Base-by-base conservation (phyloP, 176 grass and related monocot genomes). In the Dactylis glomerata region DNA sequence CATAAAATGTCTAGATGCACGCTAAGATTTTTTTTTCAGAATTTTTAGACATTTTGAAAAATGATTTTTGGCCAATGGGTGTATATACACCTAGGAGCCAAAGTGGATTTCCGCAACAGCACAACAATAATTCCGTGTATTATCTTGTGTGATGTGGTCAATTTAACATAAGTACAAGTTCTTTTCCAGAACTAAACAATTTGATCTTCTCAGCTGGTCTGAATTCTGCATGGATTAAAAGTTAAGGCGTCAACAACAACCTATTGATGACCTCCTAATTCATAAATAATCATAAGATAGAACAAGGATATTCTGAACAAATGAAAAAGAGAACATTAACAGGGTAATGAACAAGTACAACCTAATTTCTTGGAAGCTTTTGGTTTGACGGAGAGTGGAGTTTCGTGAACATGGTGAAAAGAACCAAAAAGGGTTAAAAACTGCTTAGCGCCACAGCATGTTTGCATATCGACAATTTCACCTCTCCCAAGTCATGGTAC, bases 281-380 rank as follows among this genome's bases (percentile, higher is more conserved):
- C 14, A 51, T 16, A 59, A 46, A 54, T 22, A 76, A 76, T 58
- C 24, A 81, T n/a, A 58, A 57, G 54, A 49, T 26, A 12, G 22
- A 79, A 17, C 42, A 74, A 76, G 20, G 57, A 79, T 80, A 38
- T 28, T 73, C 15, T 13, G 46, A 50, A 86, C 40, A 26, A 77
- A 77, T 38, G 10, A 6, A 75, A 83, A 73, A 74, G 82, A 79
- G 24, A 80, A 79, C 7, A 16, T 20, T 63, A 80, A 59, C 3
- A 11, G 61, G n/a, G n/a, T n/a, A n/a, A n/a, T n/a, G n/a, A n/a
- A 75, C 11, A 46, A 63, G 85, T 32, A 92, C 86, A 76, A 79
- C 96, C 96, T 82, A 98, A 80, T 71, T 98, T 98, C 87, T 95
- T 98, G 31, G 93, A 95, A 79, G 96, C 96, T 92, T 92, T 91